phyloP scores from a whole-genome alignment of 2,329 filamentous ascomycete genomes.

The Beauveria scarabaeidicola region DNA sequence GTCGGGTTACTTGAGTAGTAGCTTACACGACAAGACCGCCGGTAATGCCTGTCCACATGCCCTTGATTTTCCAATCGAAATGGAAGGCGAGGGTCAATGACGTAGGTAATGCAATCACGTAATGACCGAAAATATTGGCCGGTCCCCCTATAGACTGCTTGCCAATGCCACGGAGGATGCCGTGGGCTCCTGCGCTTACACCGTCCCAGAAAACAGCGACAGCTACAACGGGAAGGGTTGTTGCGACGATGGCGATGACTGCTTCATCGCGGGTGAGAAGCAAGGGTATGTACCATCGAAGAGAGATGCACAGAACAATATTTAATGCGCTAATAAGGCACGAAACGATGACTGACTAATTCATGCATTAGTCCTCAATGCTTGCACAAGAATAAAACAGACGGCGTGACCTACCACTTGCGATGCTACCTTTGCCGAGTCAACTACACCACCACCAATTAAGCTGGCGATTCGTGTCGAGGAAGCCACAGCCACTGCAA shows the following conservation, averaged over 20 bases:
- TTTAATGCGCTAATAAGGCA: conserved; percentile 72
- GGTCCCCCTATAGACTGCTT: conserved; percentile 86
- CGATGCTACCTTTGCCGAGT: conserved; percentile 70
- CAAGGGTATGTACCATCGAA: conserved; percentile 65
- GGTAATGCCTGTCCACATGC: conserved; percentile 73
- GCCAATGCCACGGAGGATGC: conserved; percentile 77
- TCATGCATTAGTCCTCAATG: neutral
- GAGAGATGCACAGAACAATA: conserved; percentile 54
- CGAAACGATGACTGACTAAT: conserved; percentile 49
- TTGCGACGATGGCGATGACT: conserved; percentile 61
- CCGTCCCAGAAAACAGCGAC: conserved; percentile 88
- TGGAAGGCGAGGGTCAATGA: conserved; percentile 72
- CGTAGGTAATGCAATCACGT: conserved; percentile 75
- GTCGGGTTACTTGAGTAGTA: too few species aligned
- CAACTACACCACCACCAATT: conserved; percentile 76
- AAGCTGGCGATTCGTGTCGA: conserved; percentile 89
- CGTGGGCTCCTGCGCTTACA: conserved; percentile 69
- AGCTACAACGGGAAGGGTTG: conserved; percentile 69
- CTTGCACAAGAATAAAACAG: neutral
- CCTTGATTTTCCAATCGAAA: conserved; percentile 65
- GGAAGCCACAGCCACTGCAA: conserved; percentile 79
- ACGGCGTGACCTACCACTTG: conserved; percentile 49
- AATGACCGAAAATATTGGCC: conserved; percentile 80
- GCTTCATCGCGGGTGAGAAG: conserved; percentile 67
- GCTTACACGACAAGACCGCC: conserved; percentile 48